These are phyloP conservation scores for Rubus idaeus DNA, from an alignment of 306 rosid species.

Conservation along the genomic window DNA sequence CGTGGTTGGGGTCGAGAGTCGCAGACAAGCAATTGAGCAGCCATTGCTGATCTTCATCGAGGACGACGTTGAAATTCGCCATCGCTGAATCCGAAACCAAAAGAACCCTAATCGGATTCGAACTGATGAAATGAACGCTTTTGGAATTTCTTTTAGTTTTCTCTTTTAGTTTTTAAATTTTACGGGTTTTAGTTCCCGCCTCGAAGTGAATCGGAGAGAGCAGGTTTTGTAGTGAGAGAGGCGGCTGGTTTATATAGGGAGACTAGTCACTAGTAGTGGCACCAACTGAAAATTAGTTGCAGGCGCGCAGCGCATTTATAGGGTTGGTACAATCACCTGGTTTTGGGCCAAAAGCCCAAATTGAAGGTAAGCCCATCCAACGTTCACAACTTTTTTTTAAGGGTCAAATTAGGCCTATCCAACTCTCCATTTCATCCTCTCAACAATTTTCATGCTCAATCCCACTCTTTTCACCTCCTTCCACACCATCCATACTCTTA, in stretches of 20 bases:
- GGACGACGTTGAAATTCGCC: constrained; percentile 39
- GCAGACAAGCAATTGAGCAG: constrained; percentile 86
- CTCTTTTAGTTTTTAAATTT: neutral
- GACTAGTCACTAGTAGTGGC: too few species aligned
- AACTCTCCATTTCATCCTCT: constrained; percentile 61
- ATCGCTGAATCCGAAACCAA: constrained; percentile 24
- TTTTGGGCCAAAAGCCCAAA: too few species aligned
- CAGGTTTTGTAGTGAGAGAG: neutral
- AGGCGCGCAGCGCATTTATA: too few species aligned
- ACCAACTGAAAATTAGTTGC: too few species aligned
- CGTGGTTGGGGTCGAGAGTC: constrained; percentile 84
- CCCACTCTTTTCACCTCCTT: constrained; percentile 42
- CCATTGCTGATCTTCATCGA: constrained; percentile 93
- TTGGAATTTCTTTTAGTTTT: too few species aligned
- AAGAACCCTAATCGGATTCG: neutral
- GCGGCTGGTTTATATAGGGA: constrained; percentile 10
- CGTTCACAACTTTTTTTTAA: too few species aligned
- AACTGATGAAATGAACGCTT: neutral
- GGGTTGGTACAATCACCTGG: too few species aligned
- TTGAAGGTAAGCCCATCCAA: too few species aligned
- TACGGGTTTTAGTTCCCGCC: constrained; percentile 13
- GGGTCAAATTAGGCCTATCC: constrained; percentile 11
- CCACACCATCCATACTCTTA: constrained; percentile 30
- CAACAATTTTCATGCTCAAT: constrained; percentile 46
- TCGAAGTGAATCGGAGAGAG: neutral